Conservation (phyloP, 2,329 filamentous ascomycete species). For the Pseudogymnoascus sp. region DNA sequence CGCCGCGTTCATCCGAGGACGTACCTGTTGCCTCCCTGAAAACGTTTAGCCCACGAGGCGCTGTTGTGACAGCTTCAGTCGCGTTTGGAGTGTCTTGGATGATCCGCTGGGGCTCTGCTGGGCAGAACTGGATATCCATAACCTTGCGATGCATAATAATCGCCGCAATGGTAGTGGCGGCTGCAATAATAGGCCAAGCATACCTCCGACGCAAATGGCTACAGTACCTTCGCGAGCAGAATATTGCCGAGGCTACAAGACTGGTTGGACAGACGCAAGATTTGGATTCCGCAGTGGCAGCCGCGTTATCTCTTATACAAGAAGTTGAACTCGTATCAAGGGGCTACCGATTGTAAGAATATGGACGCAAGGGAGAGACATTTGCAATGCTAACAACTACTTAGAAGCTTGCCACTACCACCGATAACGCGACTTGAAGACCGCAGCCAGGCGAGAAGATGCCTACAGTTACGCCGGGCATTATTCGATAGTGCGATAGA, state of each 20-base stretch:
- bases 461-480: conserved; percentile 69
- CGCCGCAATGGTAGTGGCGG: conserved; percentile 42
- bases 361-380: neutral
- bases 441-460: conserved; percentile 68
- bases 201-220: conserved; percentile 76
- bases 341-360: conserved; percentile 70
- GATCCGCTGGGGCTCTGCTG: conserved; percentile 61
- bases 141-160: conserved; percentile 32
- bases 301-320: conserved; percentile 75
- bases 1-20: neutral
- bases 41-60: conserved; percentile 53
- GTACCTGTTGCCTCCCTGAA: neutral
- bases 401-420: conserved; percentile 76
- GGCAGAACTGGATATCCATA: conserved; percentile 46
- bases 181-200: conserved; percentile 56
- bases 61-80: conserved; percentile 53
- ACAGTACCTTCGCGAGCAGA: conserved; percentile 67
- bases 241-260: conserved; percentile 58
- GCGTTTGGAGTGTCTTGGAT: conserved; percentile 54
- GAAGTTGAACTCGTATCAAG: conserved; percentile 93
- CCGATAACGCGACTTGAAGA: conserved; percentile 91
- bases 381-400: conserved; percentile 18
- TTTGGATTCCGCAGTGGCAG: conserved; percentile 69
- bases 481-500: conserved; percentile 62
- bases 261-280: conserved; percentile 70